Conservation (phyloP, 495 filamentous ascomycete genomes). For the Acidiella bohemica region DNA sequence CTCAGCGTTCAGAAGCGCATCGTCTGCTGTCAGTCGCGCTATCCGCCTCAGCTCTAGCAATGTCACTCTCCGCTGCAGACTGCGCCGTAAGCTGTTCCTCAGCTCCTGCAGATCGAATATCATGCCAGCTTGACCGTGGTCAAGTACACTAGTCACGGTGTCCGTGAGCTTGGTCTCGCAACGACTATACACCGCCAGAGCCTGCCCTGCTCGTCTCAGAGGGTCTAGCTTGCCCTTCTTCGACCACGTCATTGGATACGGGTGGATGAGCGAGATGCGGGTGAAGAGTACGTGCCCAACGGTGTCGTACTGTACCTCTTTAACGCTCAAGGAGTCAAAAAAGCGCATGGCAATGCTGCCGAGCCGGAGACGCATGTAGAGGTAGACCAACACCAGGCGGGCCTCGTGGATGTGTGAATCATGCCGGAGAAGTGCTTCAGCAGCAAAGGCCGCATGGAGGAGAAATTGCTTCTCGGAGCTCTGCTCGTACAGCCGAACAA, state of each 20-base stretch:
- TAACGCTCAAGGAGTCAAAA: constrained; percentile 15
- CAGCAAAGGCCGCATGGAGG: constrained; percentile 10
- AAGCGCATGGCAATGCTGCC: constrained; percentile 12
- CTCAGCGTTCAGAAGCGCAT: neutral
- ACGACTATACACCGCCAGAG: constrained; percentile 6
- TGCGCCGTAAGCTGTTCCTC: constrained; percentile 6
- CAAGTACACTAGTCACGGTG: constrained; percentile 10
- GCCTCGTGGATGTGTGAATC: constrained; percentile 13
- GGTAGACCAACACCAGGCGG: constrained; percentile 12
- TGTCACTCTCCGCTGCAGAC: constrained; percentile 5
- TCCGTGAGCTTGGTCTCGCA: constrained; percentile 13
- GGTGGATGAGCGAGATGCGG: constrained; percentile 16
- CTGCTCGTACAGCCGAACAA: constrained; percentile 7
- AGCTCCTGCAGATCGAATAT: constrained; percentile 17
- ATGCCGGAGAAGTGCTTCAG: constrained; percentile 10
- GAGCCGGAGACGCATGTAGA: constrained; percentile 18
- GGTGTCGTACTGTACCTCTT: constrained; percentile 21
- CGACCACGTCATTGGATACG: neutral
- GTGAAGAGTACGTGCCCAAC: constrained; percentile 19
- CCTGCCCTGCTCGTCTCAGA: neutral
- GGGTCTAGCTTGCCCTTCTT: constrained; percentile 2
- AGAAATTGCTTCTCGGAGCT: constrained; percentile 2
- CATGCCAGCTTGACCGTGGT: constrained; percentile 15
- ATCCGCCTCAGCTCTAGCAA: constrained; percentile 12
- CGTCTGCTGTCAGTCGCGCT: constrained; percentile 2